Conservation (phyloP, 495 filamentous ascomycete species). For the Penicillium lividum region DNA sequence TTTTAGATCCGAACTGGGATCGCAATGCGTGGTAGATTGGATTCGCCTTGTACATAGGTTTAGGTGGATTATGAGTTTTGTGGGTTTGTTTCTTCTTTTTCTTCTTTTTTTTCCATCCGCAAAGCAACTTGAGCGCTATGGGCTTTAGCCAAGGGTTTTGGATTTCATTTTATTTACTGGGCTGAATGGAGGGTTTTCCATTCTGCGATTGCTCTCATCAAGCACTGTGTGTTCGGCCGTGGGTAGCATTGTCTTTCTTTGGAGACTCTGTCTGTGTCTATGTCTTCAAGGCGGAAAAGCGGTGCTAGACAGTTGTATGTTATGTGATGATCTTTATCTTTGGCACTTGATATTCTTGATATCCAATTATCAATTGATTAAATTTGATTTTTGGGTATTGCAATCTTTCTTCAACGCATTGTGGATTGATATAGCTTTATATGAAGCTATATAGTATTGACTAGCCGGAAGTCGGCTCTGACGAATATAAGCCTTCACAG, state of each 20-base stretch:
- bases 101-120: conserved; percentile 9
- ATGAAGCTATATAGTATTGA: not conserved
- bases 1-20: conserved; percentile 38
- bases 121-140: conserved; percentile 23
- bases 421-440: too few species aligned
- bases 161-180: not conserved
- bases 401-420: too few species aligned
- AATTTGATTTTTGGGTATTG: not conserved
- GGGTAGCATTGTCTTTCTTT: not conserved
- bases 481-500: too few species aligned
- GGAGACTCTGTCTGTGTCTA: conserved; percentile 6
- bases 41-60: not conserved
- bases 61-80: not conserved
- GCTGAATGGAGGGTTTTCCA: not conserved
- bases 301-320: conserved; percentile 18
- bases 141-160: conserved; percentile 1
- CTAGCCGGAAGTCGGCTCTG: not conserved
- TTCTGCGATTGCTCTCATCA: conserved; percentile 6
- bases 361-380: conserved; percentile 9
- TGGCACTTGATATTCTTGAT: conserved; percentile 16
- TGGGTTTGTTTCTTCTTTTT: conserved; percentile 9
- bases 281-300: conserved; percentile 9
- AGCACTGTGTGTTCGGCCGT: conserved; percentile 1
- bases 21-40: conserved; percentile 40
- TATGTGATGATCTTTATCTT: conserved; percentile 16